Conservation (phyloP, 106 monocot species). For the Xerophyta viscosa region DNA sequence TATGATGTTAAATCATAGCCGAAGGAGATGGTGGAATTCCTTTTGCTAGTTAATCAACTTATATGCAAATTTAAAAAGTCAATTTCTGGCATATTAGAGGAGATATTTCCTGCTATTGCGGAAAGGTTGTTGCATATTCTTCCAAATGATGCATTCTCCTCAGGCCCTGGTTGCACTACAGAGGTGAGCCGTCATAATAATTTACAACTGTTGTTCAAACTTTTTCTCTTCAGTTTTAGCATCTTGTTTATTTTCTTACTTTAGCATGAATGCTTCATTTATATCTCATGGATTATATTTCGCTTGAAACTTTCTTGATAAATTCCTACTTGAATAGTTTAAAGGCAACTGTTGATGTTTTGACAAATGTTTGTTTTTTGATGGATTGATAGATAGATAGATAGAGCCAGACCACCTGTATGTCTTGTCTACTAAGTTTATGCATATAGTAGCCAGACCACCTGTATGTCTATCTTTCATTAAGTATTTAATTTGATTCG, state of each 20-base stretch:
- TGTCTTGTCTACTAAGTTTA: too few species aligned
- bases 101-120: conserved; percentile 79
- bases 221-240: not conserved
- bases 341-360: too few species aligned
- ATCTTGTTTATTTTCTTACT: conserved; percentile 1
- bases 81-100: conserved; percentile 47
- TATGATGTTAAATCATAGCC: conserved; percentile 61
- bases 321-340: too few species aligned
- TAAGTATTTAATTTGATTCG: too few species aligned
- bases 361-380: too few species aligned
- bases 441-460: too few species aligned
- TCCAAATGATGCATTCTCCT: conserved; percentile 66
- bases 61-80: conserved; percentile 83
- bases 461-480: too few species aligned
- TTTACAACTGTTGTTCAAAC: not conserved
- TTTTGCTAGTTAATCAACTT: conserved; percentile 78
- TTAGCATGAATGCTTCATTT: too few species aligned
- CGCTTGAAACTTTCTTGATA: too few species aligned
- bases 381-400: too few species aligned
- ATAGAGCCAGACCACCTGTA: too few species aligned
- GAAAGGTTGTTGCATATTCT: conserved; percentile 52
- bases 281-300: too few species aligned
- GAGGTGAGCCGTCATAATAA: conserved; percentile 45
- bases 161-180: conserved; percentile 49
- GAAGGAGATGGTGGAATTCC: conserved; percentile 85